Percentiles rank a stretch among this genome's conserved stretches.
Conservation (phyloP, 768 basidiomycete genomes). For the Mycena capillaripes region DNA sequence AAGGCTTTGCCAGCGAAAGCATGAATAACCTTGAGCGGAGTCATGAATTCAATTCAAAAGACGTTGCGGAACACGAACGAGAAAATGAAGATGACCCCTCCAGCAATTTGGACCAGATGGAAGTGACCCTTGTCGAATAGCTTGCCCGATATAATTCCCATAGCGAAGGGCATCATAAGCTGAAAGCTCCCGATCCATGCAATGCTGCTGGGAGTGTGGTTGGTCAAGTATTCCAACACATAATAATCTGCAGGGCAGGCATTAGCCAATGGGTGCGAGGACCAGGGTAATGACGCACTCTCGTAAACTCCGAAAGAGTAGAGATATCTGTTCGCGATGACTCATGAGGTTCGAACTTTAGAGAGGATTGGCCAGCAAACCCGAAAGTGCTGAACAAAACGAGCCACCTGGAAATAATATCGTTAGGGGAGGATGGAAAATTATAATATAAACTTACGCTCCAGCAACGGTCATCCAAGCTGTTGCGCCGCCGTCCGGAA, state of each 20-base stretch:
- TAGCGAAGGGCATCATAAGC: constrained; percentile 38
- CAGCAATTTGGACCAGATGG: constrained; percentile 25
- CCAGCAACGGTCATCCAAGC: constrained; percentile 27
- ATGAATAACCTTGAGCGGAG: constrained; percentile 47
- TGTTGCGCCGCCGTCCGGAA: constrained; percentile 17
- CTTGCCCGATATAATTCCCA: constrained; percentile 39
- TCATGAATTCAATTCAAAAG: not conserved
- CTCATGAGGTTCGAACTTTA: not conserved
- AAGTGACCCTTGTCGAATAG: constrained; percentile 41
- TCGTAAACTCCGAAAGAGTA: constrained; percentile 26
- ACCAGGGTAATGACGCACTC: not conserved
- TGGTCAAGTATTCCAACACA: constrained; percentile 13
- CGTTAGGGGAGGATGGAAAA: not conserved
- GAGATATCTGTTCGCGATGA: not conserved
- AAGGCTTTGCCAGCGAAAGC: constrained; percentile 53
- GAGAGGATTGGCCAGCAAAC: not conserved
- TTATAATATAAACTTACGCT: not conserved
- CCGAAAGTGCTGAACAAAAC: constrained; percentile 23
- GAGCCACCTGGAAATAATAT: constrained; percentile 14
- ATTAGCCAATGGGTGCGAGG: not conserved
- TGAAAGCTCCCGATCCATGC: constrained; percentile 42
- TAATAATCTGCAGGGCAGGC: constrained; percentile 12
- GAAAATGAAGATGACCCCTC: constrained; percentile 35
- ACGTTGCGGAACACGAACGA: constrained; percentile 18
- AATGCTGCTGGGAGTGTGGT: constrained; percentile 26